These are phyloP conservation scores for Angomonas ambiguus DNA, from an alignment of 208 protist genomes.

Conservation along the genomic window DNA sequence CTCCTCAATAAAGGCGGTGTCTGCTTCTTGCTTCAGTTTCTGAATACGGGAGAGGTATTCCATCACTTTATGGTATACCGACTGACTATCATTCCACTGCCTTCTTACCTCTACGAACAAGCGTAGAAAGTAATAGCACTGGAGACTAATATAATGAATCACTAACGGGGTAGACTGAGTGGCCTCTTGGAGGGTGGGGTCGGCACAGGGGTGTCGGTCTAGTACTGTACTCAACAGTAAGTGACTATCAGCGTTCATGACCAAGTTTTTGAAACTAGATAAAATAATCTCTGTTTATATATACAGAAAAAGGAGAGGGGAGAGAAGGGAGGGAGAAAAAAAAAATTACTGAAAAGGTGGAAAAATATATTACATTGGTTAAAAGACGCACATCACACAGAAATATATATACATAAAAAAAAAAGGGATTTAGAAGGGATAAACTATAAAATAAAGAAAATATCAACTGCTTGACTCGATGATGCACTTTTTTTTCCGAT, in stretches of 20 bases:
- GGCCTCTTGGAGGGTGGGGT: constrained; percentile 33
- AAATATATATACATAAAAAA: no score
- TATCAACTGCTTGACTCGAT: no score
- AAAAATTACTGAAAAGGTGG: no score
- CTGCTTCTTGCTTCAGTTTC: neutral
- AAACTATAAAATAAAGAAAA: neutral
- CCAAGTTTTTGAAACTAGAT: neutral
- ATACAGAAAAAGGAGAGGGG: constrained; percentile 3
- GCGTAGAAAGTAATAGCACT: constrained; percentile 56
- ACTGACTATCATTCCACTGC: constrained; percentile 48
- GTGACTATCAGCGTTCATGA: constrained; percentile 38
- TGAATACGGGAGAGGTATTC: neutral
- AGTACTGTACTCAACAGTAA: constrained; percentile 50
- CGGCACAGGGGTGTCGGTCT: constrained; percentile 40
- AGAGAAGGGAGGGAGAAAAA: constrained; percentile 16
- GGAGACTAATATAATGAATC: constrained; percentile 47
- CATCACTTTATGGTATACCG: constrained; percentile 28
- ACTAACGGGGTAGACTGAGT: constrained; percentile 51
- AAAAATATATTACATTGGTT: no score
- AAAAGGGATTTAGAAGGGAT: neutral
- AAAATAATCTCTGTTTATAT: neutral
- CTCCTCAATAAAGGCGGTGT: neutral
- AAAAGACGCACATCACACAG: no score
- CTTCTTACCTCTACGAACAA: constrained; percentile 36
- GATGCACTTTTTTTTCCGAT: no score